A percentile compares a stretch with the other conserved stretches of the same genome.
Evolutionary conservation across 2,329 filamentous ascomycete genomes (phyloP).

Genomic region (Fusarium torulosum): DNA sequence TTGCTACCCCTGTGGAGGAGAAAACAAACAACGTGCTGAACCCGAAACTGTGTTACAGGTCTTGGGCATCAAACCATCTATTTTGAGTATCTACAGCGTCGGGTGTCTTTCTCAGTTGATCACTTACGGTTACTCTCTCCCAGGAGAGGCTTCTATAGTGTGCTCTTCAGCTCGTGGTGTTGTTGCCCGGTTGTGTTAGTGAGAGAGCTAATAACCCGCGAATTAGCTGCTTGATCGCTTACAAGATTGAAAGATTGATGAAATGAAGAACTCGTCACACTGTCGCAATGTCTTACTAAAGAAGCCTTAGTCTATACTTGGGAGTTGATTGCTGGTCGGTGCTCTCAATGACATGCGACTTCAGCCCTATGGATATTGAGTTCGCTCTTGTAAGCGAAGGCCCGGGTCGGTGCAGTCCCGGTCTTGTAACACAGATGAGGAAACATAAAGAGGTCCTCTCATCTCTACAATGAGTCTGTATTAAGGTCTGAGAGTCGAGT

Average conservation of each 20-base stretch:
- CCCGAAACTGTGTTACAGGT: conserved; percentile 1
- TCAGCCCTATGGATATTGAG: conserved; percentile 27
- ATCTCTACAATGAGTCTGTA: background rate
- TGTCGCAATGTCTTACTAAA: conserved; percentile 13
- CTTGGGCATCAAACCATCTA: background rate
- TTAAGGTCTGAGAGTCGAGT: background rate
- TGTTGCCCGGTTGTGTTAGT: no score
- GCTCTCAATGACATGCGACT: conserved; percentile 1
- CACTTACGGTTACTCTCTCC: background rate
- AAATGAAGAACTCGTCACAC: conserved; percentile 1
- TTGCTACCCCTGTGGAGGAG: background rate
- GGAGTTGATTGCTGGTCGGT: background rate
- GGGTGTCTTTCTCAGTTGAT: background rate
- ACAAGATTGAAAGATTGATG: background rate
- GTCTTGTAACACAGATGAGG: conserved; percentile 16
- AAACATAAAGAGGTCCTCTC: conserved; percentile 32
- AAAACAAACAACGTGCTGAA: background rate
- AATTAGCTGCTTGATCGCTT: background rate
- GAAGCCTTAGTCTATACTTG: background rate
- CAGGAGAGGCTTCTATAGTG: no score
- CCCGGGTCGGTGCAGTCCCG: conserved; percentile 1
- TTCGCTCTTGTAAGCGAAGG: background rate
- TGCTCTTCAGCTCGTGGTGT: no score
- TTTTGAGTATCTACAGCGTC: background rate
- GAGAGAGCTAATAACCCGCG: background rate